Conservation (phyloP, 1,139 yeast species). For the Protomyces lactucae-debilis region DNA sequence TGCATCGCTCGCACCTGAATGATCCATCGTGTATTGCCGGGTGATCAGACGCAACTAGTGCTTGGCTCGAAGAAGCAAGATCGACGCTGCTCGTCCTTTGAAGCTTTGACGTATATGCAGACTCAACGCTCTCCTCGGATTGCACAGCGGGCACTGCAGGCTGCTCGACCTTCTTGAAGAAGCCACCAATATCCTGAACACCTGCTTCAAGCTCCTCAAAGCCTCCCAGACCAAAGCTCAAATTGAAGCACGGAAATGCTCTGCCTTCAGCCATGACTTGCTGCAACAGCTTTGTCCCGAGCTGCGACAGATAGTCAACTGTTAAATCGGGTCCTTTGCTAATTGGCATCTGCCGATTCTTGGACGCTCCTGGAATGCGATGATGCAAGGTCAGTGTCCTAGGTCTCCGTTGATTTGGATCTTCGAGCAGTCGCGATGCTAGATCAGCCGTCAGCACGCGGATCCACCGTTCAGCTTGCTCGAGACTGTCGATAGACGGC, state of each 20-base stretch:
- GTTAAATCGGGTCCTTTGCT: conserved; percentile 33
- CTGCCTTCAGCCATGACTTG: conserved; percentile 32
- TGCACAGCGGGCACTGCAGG: not conserved
- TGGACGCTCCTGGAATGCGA: conserved; percentile 28
- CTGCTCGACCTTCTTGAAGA: conserved; percentile 17
- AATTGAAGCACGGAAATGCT: conserved; percentile 31
- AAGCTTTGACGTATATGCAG: not conserved
- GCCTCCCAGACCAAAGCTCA: conserved; percentile 31
- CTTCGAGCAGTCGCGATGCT: conserved; percentile 63
- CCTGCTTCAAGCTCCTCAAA: conserved; percentile 28
- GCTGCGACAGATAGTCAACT: conserved; percentile 34
- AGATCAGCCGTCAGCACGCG: conserved; percentile 79
- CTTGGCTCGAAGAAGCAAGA: not conserved
- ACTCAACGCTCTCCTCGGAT: not conserved
- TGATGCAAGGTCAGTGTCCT: conserved; percentile 38
- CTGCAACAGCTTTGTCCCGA: conserved; percentile 36
- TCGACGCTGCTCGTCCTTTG: not conserved
- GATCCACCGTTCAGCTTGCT: conserved; percentile 73
- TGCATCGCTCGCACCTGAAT: conserved; percentile 9
- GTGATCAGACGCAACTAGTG: not conserved
- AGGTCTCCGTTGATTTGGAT: conserved; percentile 43
- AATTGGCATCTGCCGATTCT: conserved; percentile 31
- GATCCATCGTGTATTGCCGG: conserved; percentile 7
- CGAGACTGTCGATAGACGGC: conserved; percentile 49
- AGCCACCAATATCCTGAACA: conserved; percentile 29